Base-by-base conservation (phyloP, 352 stramenopile species). In the Phytophthora macrochlamydospora region DNA sequence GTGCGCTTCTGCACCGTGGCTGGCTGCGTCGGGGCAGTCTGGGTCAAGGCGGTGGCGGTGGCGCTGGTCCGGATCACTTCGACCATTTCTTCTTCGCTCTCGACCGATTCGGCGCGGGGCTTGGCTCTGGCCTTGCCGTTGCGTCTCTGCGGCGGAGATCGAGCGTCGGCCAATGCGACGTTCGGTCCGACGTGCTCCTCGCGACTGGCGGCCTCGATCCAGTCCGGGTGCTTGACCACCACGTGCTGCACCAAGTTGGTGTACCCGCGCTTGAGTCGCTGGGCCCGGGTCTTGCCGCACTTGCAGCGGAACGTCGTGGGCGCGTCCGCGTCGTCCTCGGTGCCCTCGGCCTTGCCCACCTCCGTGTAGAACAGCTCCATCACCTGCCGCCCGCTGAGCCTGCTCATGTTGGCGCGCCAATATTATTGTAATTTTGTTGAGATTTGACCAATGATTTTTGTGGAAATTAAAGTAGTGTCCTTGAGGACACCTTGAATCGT, bases 181-280 rank as follows among this genome's bases (percentile, higher is more conserved):
- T 55, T 46, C 51, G 67, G 53, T 3, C 55, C 67, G n/a, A 73
- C 57, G 55, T 69, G 50, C 29, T 14, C 29, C 30, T 78, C 71
- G 13, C 62, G 73, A 11, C 58, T 35, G 1, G 63, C 59, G 8
- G 71, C 73, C 49, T 50, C 57, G 40, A 84, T 50, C 84, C 84
- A 92, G 48, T 88, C 77, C 14, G 71, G 59, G 65, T 92, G 84
- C 51, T 92, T 90, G 28, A 87, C 55, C 30, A 83, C 37, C 32
- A 92, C 68, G 56, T 92, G 84, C 52, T 90, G 79, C 62, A 82
- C 84, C 48, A 92, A 59, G 62, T 88, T 88, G 18, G 79, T 82
- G 69, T 89, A 90, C 1, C 81, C 73, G 46, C 85, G 63, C 45
- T 78, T 75, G 43, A 87, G 67, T 51, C 65, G 75, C 67, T 89